Conservation (phyloP, 2,329 filamentous ascomycete genomes). For the Penicillium oxalicum region DNA sequence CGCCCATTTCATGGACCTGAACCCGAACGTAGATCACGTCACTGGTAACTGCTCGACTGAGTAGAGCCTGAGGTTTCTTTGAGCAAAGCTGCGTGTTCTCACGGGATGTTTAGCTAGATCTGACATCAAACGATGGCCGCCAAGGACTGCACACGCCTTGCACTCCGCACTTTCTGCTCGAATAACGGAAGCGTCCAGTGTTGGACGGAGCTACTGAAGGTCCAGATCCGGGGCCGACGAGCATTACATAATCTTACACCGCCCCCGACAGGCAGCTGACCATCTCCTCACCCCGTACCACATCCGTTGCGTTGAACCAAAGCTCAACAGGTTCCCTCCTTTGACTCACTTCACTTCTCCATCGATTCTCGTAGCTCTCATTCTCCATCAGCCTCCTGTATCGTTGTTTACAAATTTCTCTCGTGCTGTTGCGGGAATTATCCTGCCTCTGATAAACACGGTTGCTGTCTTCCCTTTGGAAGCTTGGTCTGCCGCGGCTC, state of each 20-base stretch:
- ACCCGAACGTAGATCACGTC: no score
- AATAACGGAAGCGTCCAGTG: not conserved
- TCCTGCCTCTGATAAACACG: conserved; percentile 1
- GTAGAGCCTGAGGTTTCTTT: no score
- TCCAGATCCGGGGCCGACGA: not conserved
- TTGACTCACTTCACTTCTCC: no score
- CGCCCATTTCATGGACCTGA: not conserved
- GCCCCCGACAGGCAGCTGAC: conserved; percentile 12
- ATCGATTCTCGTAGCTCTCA: conserved; percentile 15
- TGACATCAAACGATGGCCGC: no score
- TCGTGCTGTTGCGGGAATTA: conserved; percentile 5
- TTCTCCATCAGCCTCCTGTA: conserved; percentile 5
- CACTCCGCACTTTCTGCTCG: no score
- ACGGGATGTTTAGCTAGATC: no score
- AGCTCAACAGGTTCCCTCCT: not conserved
- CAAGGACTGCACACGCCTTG: no score
- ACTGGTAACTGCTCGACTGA: no score
- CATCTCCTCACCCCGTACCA: conserved; percentile 8
- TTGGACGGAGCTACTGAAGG: not conserved
- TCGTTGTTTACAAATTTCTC: not conserved
- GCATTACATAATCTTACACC: conserved; percentile 10
- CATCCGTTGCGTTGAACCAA: not conserved
- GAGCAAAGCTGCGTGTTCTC: no score
- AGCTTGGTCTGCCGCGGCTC: no score
- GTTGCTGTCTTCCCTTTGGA: no score